Evolutionary conservation across 2,329 filamentous ascomycete genomes (phyloP).

Genomic region (Arthrobotrys pseudoclavata): DNA sequence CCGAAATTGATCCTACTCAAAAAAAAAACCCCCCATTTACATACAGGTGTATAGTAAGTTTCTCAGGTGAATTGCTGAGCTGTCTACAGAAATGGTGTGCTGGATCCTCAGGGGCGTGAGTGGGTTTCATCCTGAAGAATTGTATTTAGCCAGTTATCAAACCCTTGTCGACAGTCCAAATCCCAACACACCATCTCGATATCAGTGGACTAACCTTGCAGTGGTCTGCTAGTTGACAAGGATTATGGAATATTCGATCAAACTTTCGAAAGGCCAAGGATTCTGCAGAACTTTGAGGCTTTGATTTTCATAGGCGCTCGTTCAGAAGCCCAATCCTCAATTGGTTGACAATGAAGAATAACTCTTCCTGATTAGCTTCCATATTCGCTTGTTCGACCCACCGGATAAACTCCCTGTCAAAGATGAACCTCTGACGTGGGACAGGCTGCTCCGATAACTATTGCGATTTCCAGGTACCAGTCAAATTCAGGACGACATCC

Average conservation of each 20-base stretch:
- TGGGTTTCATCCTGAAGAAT: conserved; percentile 56
- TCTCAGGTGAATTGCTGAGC: conserved; percentile 22
- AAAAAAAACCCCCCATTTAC: not conserved
- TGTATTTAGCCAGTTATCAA: conserved; percentile 50
- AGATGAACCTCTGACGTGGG: conserved; percentile 46
- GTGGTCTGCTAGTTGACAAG: conserved; percentile 3
- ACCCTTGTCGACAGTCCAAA: conserved; percentile 39
- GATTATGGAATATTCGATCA: conserved; percentile 56
- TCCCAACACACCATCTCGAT: conserved; percentile 46
- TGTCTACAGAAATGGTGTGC: conserved; percentile 48
- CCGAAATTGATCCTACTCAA: conserved; percentile 37
- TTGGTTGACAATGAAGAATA: conserved; percentile 2
- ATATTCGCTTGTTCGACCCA: conserved; percentile 41
- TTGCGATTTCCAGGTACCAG: conserved; percentile 41
- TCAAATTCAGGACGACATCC: conserved; percentile 15
- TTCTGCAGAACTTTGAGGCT: conserved; percentile 1
- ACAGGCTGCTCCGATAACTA: conserved; percentile 39
- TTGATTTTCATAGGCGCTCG: conserved; percentile 20
- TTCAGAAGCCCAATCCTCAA: not conserved
- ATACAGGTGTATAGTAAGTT: not conserved
- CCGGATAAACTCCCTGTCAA: conserved; percentile 57
- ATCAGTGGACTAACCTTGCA: conserved; percentile 29
- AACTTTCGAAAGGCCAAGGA: conserved; percentile 31
- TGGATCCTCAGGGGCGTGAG: conserved; percentile 48
- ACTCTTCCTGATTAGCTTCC: conserved; percentile 26